Evolutionary conservation across 768 basidiomycete genomes (phyloP), one percentile per base, ranked within the genome.

Genomic region (Trametes gibbosa): DNA sequence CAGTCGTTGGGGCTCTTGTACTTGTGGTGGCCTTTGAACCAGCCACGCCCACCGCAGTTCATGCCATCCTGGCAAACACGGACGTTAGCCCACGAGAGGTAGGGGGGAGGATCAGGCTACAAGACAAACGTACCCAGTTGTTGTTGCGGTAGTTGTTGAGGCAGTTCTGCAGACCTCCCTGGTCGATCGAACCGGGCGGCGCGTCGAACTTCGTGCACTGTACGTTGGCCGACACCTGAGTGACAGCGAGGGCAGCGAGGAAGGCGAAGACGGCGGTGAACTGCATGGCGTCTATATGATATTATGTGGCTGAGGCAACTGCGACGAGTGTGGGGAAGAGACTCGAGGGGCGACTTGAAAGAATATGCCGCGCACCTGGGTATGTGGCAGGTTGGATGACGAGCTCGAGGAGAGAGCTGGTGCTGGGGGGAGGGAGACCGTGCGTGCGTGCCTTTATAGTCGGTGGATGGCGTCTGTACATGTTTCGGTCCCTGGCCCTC

Each of bases 141-240:
- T 37, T 21, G 24, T 12, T 29, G 12, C 50, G 50, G 50, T 50
- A 50, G 50, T 37, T 37, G 50, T 35, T 23, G 34, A 50, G 50
- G 50, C 50, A 50, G 50, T 1, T 37, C 13, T 50, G 50, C 12
- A 50, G 50, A 10, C 35, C 50, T 14, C 19, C 34, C 34, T 50
- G 50, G 50, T 50, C 50, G 50, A 35, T 50, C 34, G 50, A 34
- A 7, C 50, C 50, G 50, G 37, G 50, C 12, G 37, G 50, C 12
- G 50, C 34, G 34, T 50, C 24, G 35, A 37, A 50, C 50, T n/a
- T 50, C 21, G 34, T 35, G 50, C 1, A 50, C 50, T 34, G 37
- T 37, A 35, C 50, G 50, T 50, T 50, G n/a, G 50, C 50, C 34
- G 50, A 50, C 21, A 50, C 50, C 50, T 50, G 34, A 21, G 50